Evolutionary conservation across 2,329 filamentous ascomycete species (phyloP).

Genomic region (Botryosphaeria dothidea): DNA sequence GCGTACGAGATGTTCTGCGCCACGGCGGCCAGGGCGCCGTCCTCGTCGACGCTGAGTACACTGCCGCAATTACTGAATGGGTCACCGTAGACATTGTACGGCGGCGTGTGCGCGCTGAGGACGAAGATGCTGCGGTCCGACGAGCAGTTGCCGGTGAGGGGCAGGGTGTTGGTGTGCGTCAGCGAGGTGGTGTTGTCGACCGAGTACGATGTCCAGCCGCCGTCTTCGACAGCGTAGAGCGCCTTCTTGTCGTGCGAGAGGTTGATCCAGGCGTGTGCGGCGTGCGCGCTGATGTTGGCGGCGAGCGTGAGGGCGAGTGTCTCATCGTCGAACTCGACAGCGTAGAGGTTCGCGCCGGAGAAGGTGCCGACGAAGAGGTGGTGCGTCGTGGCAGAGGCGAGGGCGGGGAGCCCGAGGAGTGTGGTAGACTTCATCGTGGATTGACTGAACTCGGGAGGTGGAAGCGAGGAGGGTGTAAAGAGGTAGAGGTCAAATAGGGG

Average conservation of each 20-base stretch:
- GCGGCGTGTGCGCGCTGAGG: background rate
- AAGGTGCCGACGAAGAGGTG: conserved; percentile 20
- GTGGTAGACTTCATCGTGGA: background rate
- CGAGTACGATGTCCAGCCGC: conserved; percentile 10
- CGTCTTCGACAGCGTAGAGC: conserved; percentile 16
- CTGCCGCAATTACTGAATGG: conserved; percentile 15
- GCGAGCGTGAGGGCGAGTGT: conserved; percentile 9
- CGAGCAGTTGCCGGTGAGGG: background rate
- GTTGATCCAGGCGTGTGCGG: conserved; percentile 14
- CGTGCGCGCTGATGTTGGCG: conserved; percentile 17
- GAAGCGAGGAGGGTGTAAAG: background rate
- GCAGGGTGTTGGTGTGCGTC: background rate
- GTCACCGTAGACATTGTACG: conserved; percentile 16
- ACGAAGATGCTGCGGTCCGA: conserved; percentile 10
- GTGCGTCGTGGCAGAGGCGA: conserved; percentile 9
- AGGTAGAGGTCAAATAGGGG: background rate
- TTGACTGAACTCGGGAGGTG: background rate
- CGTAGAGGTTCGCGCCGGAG: conserved; percentile 8
- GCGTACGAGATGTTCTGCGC: conserved; percentile 4
- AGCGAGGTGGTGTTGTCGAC: conserved; percentile 9
- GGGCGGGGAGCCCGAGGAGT: background rate
- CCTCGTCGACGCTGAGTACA: conserved; percentile 6
- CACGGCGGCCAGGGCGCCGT: background rate
- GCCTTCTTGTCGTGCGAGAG: conserved; percentile 16
- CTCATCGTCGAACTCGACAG: conserved; percentile 17